A percentile compares a stretch with the other conserved stretches of the same genome.
phyloP scores from a whole-genome alignment of 148 eudicot genomes.

The Rhododendron kiyosumense region DNA sequence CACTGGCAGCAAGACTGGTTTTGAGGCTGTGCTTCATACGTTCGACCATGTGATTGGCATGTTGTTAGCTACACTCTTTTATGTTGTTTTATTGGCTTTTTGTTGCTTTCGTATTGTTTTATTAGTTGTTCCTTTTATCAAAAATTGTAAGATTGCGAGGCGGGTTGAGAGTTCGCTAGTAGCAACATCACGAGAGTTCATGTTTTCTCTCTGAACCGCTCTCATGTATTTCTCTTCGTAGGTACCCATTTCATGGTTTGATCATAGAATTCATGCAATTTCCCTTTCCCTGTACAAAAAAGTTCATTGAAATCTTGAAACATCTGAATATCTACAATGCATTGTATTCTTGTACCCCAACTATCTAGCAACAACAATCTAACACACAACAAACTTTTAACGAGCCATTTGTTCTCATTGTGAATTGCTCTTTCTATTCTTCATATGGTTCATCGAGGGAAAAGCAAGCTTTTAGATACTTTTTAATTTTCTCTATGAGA shows the following conservation, averaged over 20 bases:
- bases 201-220: neutral
- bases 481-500: no score
- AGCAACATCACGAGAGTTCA: neutral
- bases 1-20: neutral
- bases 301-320: neutral
- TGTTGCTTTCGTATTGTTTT: neutral
- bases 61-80: neutral
- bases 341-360: neutral
- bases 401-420: no score
- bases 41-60: neutral
- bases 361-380: neutral
- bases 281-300: neutral
- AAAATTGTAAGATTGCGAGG: neutral
- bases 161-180: neutral
- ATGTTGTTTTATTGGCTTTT: neutral
- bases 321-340: neutral
- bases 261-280: neutral
- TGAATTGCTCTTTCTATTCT: no score
- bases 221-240: neutral
- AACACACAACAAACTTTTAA: neutral
- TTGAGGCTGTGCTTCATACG: neutral
- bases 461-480: no score
- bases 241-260: neutral
- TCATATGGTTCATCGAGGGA: no score
- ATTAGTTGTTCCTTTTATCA: neutral